Base-by-base conservation (phyloP, 305 asterid genomes). In the Vinca major region DNA sequence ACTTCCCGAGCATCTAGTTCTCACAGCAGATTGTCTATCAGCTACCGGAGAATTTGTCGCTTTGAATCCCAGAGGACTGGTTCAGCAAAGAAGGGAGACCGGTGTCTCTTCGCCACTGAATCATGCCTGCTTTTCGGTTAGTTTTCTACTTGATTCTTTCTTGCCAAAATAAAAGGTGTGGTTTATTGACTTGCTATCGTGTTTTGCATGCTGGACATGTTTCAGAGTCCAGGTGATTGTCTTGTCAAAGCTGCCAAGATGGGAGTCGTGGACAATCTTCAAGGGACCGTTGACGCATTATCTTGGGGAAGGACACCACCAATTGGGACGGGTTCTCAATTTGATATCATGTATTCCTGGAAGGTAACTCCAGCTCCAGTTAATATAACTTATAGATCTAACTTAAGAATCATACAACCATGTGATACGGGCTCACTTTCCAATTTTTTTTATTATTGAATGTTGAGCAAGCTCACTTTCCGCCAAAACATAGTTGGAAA, bases 51-150 rank as follows among this genome's bases (percentile, higher is more conserved):
- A 89, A 74, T 90, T 93, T 73, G 79, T 81, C 54, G 82, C 97
- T 45, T 71, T 93, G 66, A 85, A 79, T 73, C 79, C 92, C 60
- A 87, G 78, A 79, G 98, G 98, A 45, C 78, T 93, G 66, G 83
- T 92, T 7, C 75, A 67, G 49, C 98, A 88, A 78, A 85, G 97
- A 80, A 93, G 86, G 85, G 87, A 79, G 72, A 67, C 80, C 58
- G 75, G 79, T 75, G 71, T 82, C 67, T 19, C 73, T 73, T 74
- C 96, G 37, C 98, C 98, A 56, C 86, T 93, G 71, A 72, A 70
- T 75, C 97, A 87, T 79, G 96, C 96, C 36, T 86, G 89, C 83
- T 87, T 87, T 74, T 76, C 82, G 80, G 98, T 92, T 73, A 64
- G 94, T 78, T 74, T 47, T 77, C 63, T 7, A 62, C 71, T 62